Conservation (phyloP, 148 eudicot species). For the Cornus kousa region DNA sequence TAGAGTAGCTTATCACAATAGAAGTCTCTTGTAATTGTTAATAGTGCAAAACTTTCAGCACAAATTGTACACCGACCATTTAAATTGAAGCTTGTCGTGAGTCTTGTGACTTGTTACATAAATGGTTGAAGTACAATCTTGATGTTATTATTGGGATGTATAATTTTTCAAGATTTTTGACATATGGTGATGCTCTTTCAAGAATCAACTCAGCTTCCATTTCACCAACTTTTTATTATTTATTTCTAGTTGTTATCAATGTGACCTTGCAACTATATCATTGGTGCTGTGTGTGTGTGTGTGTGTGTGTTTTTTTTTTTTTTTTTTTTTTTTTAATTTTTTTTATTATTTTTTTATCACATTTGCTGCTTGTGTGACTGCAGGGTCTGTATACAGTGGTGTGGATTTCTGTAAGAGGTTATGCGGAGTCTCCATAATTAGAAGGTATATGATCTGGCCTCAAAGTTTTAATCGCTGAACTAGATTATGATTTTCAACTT, state of each 20-base stretch:
- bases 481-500: neutral
- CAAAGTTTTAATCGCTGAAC: neutral
- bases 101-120: neutral
- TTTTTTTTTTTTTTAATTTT: no score
- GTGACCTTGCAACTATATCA: neutral
- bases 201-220: neutral
- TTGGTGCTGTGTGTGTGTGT: no score
- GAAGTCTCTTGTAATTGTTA: no score
- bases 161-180: neutral
- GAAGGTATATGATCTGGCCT: constrained; percentile 51
- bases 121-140: neutral
- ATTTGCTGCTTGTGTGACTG: constrained; percentile 19
- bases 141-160: neutral
- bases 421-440: constrained; percentile 90
- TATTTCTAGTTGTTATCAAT: neutral
- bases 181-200: neutral
- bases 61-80: no score
- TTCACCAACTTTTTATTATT: no score
- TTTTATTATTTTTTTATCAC: neutral
- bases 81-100: neutral
- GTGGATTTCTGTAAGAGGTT: constrained; percentile 93
- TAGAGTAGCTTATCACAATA: no score
- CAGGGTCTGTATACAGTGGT: constrained; percentile 93
- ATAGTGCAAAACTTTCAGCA: no score
- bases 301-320: no score